phyloP scores from a whole-genome alignment of 441 rosid species.

The Croton laevigatus region DNA sequence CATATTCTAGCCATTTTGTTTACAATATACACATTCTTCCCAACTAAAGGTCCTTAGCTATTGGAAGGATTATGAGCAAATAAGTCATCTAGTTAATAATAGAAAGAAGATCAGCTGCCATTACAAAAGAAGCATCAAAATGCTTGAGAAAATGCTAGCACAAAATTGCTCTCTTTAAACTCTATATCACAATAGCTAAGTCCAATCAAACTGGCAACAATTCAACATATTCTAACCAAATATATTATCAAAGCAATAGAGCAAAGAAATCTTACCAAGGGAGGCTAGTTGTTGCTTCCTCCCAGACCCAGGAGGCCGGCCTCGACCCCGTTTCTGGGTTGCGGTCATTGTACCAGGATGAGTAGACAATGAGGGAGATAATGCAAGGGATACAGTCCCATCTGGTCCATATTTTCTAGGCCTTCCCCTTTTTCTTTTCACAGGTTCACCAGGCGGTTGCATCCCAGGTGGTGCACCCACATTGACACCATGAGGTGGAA shows the following conservation, averaged over 20 bases:
- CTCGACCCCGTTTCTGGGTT: slow-evolving; percentile 80
- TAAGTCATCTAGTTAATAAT: not conserved
- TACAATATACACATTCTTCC: not conserved
- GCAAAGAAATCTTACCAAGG: slow-evolving; percentile 45
- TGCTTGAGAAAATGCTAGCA: not conserved
- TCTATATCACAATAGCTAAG: not conserved
- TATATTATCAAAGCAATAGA: not conserved
- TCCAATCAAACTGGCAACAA: slow-evolving; percentile 2
- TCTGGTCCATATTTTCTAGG: slow-evolving; percentile 87
- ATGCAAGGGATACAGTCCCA: slow-evolving; percentile 76
- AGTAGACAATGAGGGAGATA: slow-evolving; percentile 65
- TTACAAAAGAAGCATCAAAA: not conserved
- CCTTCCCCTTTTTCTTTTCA: slow-evolving; percentile 84
- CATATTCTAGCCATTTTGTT: slow-evolving; percentile 5
- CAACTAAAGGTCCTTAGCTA: not conserved
- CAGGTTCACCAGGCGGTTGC: slow-evolving; percentile 47
- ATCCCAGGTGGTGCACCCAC: slow-evolving; percentile 36
- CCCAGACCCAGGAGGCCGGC: slow-evolving; percentile 90
- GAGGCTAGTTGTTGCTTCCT: slow-evolving; percentile 72
- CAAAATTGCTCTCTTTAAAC: not conserved
- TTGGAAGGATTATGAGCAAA: not conserved
- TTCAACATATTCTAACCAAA: not conserved
- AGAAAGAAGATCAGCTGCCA: slow-evolving; percentile 1
- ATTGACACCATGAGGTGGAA: slow-evolving; percentile 52
- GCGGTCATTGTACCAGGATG: slow-evolving; percentile 55